These are phyloP conservation scores for Xerocomus nothofagi DNA, from an alignment of 1,284 basidiomycete genomes.

Conservation along the genomic window DNA sequence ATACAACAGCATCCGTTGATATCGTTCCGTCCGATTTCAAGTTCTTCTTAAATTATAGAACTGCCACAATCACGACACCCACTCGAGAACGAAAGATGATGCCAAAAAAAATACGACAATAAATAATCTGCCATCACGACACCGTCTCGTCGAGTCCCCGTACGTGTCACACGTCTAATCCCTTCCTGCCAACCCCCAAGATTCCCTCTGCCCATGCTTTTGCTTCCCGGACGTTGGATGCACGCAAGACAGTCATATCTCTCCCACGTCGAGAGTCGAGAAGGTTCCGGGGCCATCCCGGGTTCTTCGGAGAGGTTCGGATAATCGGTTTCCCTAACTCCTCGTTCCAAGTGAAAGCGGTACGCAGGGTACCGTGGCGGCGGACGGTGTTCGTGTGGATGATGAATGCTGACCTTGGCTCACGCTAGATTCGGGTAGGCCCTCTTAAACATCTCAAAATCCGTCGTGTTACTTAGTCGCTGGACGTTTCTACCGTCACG, in stretches of 20 bases:
- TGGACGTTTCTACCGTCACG: not conserved
- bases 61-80: no score
- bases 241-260: constrained; percentile 65
- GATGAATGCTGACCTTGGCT: no score
- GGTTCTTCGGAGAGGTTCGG: no score
- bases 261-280: constrained; percentile 75
- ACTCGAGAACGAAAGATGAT: not conserved
- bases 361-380: constrained; percentile 31
- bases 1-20: no score
- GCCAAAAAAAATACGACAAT: not conserved
- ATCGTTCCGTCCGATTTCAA: no score
- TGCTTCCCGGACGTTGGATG: constrained; percentile 62
- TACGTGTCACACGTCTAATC: constrained; percentile 1
- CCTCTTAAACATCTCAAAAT: no score
- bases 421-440: no score
- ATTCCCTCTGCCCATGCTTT: constrained; percentile 62
- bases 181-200: constrained; percentile 36
- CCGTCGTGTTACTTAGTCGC: not conserved
- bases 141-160: not conserved
- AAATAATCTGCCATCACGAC: constrained; percentile 5
- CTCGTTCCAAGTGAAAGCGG: constrained; percentile 30
- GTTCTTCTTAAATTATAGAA: no score
- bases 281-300: no score
- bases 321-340: constrained; percentile 26
- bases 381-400: no score